phyloP scores from a whole-genome alignment of 495 filamentous ascomycete species.

The Penicillium roqueforti region DNA sequence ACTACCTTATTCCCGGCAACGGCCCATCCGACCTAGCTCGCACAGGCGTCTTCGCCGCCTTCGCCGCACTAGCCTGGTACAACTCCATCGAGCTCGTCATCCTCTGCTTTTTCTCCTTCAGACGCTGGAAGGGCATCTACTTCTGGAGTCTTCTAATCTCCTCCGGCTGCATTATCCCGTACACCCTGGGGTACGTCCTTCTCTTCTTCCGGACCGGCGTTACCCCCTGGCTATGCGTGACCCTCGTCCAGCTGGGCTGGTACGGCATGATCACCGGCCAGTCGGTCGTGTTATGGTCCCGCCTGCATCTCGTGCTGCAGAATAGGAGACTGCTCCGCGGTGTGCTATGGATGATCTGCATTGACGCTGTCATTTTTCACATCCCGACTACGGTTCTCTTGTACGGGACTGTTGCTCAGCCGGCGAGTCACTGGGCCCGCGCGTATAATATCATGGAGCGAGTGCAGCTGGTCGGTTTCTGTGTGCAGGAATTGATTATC shows the following conservation, averaged over 20 bases:
- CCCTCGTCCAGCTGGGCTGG: constrained; percentile 43
- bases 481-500: constrained; percentile 52
- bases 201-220: constrained; percentile 39
- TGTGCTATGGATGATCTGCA: constrained; percentile 41
- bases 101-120: constrained; percentile 47
- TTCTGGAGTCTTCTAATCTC: constrained; percentile 50
- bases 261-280: constrained; percentile 46
- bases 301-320: constrained; percentile 44
- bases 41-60: constrained; percentile 27
- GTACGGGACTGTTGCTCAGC: constrained; percentile 32
- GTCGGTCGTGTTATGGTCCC: constrained; percentile 48
- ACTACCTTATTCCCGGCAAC: constrained; percentile 10
- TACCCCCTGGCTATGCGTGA: constrained; percentile 31
- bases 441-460: constrained; percentile 50
- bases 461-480: constrained; percentile 51
- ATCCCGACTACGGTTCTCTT: constrained; percentile 40
- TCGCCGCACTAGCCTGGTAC: constrained; percentile 44
- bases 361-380: constrained; percentile 43
- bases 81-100: constrained; percentile 46
- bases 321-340: constrained; percentile 32
- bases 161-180: constrained; percentile 35
- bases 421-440: constrained; percentile 26
- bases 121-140: constrained; percentile 42
- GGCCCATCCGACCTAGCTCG: constrained; percentile 2
- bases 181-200: constrained; percentile 42